Evolutionary conservation across 139 green algal genomes (phyloP).

Genomic region (Chlorella sp.): DNA sequence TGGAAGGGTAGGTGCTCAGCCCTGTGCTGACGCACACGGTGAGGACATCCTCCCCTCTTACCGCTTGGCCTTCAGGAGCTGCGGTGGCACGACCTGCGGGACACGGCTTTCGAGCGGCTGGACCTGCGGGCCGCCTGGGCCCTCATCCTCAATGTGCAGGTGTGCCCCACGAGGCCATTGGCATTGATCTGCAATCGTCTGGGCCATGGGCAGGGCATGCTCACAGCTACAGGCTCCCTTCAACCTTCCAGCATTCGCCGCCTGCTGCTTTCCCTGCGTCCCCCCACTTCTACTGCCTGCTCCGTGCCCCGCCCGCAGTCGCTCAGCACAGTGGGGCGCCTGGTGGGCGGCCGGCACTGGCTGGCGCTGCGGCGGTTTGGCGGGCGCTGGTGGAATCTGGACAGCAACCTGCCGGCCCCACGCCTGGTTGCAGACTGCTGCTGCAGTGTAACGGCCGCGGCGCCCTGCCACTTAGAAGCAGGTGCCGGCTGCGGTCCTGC

Average conservation of each 20-base stretch:
- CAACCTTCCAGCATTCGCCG: too few relatives aligned
- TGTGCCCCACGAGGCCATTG: too few relatives aligned
- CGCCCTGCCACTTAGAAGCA: not conserved
- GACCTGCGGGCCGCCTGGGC: not conserved
- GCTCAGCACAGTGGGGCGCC: not conserved
- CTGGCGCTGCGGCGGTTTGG: conserved; percentile 19
- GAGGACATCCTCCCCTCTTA: too few relatives aligned
- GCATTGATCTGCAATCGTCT: too few relatives aligned
- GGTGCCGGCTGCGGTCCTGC: not conserved
- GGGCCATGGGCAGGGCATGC: too few relatives aligned
- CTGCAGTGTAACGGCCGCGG: not conserved
- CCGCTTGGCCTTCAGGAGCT: conserved; percentile 5
- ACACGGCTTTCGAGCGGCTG: not conserved
- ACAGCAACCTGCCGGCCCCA: conserved; percentile 51
- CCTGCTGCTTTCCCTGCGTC: not conserved
- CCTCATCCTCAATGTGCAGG: conserved; percentile 21
- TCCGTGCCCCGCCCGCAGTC: not conserved
- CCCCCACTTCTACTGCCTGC: not conserved
- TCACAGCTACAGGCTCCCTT: too few relatives aligned
- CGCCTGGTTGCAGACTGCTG: conserved; percentile 10
- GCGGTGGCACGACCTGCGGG: conserved; percentile 17
- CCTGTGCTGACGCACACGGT: too few relatives aligned
- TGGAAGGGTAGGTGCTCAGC: too few relatives aligned
- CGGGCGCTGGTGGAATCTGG: conserved; percentile 58
- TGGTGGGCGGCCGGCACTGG: conserved; percentile 39